These are phyloP conservation scores for Arthrobotrys pseudoclavata DNA, from an alignment of 2,329 filamentous ascomycete genomes.

Conservation along the genomic window DNA sequence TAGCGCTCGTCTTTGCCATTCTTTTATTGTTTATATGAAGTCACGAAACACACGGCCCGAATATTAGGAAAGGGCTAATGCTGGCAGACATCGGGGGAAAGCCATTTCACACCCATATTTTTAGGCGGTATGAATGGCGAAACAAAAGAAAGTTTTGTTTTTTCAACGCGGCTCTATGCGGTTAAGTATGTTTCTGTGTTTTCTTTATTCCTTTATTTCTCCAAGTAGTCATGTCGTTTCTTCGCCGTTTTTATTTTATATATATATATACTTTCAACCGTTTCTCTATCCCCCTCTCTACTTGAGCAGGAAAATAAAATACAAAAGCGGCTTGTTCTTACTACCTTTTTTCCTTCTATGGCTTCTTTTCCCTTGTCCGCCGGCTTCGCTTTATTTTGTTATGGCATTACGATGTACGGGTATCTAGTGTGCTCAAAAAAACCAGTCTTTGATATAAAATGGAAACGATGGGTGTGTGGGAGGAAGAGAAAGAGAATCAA, in stretches of 20 bases:
- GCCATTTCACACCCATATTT: conserved; percentile 60
- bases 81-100: background rate
- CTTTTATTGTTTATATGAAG: conserved; percentile 14
- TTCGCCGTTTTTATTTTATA: background rate
- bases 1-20: background rate
- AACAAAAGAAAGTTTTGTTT: conserved; percentile 24
- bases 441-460: background rate
- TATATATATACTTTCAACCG: conserved; percentile 23
- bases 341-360: background rate
- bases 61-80: conserved; percentile 1
- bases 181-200: background rate
- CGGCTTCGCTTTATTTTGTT: background rate
- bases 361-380: background rate
- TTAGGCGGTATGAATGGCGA: conserved; percentile 57
- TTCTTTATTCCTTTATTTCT: background rate
- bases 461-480: background rate
- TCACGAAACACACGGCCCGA: background rate
- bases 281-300: background rate
- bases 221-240: background rate
- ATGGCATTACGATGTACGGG: conserved; percentile 4
- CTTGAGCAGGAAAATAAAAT: conserved; percentile 15
- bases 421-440: conserved; percentile 6
- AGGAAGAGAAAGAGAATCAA: background rate
- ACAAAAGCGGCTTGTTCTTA: conserved; percentile 18
- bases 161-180: background rate